Base-by-base conservation (phyloP, 2,329 filamentous ascomycete genomes). In the Colletotrichum costaricense region DNA sequence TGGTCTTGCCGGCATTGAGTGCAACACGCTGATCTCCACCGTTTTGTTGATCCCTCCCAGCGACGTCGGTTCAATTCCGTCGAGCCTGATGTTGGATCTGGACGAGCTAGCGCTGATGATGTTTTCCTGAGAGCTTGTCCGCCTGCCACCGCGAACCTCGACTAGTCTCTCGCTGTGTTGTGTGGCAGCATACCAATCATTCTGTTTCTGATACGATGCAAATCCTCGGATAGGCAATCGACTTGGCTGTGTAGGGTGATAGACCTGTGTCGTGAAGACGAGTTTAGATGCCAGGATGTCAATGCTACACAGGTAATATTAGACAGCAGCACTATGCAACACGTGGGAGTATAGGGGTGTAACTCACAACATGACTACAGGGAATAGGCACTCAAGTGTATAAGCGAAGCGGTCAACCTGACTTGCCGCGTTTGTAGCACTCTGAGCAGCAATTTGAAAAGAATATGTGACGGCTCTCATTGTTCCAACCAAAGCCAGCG, bases 361-460 rank as follows among this genome's bases (percentile, higher is more conserved):
- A 7, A 78, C 82, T 69, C 72, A 84, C 83, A 81, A 80, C 78
- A 86, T 80, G 63, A 86, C 79, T 0, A 84, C 78, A 0, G 84
- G 84, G 54, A 85, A 86, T 9, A 84, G 72, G 67, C 84, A 85
- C 63, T 85, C 84, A 56, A 85, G 70, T 1, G 82, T 81, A 58
- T 85, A 85, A 1, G 81, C 81, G 57, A 85, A 85, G 1, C 84
- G 80, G 60, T 85, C 84, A 0, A 85, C 63, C 59, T 86, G 82
- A 5, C 81, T 80, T 0, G 83, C 81, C 0, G 80, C 67, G 28
- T 80, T 78, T 0, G 81, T 82, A 0, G 84, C 84, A 24, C 79
- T 81, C 63, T 85, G 83, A 1, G 81, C 78, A 0, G 79, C 76
- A 2, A 76, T 77, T 54, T 85, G 83, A 60, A 84, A 85, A 0